Evolutionary conservation across 108 stramenopile species (phyloP).

Genomic region (Fragilaria crotonensis): DNA sequence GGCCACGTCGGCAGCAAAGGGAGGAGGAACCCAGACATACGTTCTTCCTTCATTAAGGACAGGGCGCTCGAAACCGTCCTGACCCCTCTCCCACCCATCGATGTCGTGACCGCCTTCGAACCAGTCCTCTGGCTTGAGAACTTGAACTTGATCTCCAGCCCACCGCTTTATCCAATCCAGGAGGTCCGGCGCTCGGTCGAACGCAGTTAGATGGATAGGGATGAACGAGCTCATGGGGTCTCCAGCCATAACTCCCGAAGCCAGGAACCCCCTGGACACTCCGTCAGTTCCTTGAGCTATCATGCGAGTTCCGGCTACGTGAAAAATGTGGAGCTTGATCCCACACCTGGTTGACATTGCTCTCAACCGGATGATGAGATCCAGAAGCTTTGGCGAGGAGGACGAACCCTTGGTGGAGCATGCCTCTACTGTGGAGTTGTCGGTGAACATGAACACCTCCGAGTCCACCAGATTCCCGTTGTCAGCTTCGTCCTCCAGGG

Average conservation of each 20-base stretch:
- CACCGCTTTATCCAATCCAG: not conserved
- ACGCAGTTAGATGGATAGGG: not conserved
- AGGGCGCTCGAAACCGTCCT: too few relatives aligned
- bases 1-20: not conserved
- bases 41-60: not conserved
- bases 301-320: slow-evolving; percentile 36
- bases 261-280: slow-evolving; percentile 26
- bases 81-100: not conserved
- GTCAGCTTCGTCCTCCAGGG: not conserved
- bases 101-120: not conserved
- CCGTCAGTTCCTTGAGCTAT: too few relatives aligned
- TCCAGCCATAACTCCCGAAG: slow-evolving; percentile 33
- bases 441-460: slow-evolving; percentile 33
- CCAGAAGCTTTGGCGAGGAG: slow-evolving; percentile 11
- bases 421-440: slow-evolving; percentile 28
- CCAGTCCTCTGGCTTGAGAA: not conserved
- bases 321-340: slow-evolving; percentile 18
- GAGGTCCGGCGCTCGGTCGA: not conserved
- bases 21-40: slow-evolving; percentile 8
- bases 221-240: not conserved
- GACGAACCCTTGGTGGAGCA: slow-evolving; percentile 37
- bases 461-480: not conserved
- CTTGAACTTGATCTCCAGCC: not conserved
- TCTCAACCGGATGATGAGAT: too few relatives aligned
- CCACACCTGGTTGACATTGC: too few relatives aligned